These are phyloP conservation scores for Bryoglossum gracile DNA, from an alignment of 495 filamentous ascomycete species.

Conservation along the genomic window DNA sequence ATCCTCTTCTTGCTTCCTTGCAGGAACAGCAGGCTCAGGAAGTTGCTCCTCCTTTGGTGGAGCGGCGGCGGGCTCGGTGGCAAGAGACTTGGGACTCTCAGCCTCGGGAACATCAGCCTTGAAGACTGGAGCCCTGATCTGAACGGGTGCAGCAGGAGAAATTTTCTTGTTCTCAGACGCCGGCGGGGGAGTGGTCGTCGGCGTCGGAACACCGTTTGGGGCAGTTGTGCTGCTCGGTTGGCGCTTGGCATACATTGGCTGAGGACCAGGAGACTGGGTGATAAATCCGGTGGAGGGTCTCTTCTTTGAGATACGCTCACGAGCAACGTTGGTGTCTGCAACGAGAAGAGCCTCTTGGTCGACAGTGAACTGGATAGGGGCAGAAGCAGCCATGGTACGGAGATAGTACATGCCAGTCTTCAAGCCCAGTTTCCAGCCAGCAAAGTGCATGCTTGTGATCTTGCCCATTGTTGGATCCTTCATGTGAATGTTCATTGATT, in stretches of 20 bases:
- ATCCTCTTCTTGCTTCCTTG: constrained; percentile 58
- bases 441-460: constrained; percentile 98
- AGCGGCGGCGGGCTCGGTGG: constrained; percentile 54
- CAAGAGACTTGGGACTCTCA: constrained; percentile 66
- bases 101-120: constrained; percentile 64
- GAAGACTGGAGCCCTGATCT: constrained; percentile 48
- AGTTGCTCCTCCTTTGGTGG: constrained; percentile 51
- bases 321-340: constrained; percentile 73
- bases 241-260: constrained; percentile 38
- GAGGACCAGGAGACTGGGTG: constrained; percentile 34
- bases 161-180: constrained; percentile 32
- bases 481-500: constrained; percentile 98
- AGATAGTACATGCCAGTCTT: constrained; percentile 99
- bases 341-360: constrained; percentile 94
- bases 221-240: constrained; percentile 23
- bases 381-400: constrained; percentile 91
- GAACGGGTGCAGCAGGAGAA: constrained; percentile 18
- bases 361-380: constrained; percentile 98
- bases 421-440: constrained; percentile 96
- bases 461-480: constrained; percentile 99
- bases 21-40: constrained; percentile 41
- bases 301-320: constrained; percentile 56
- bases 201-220: constrained; percentile 54
- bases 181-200: constrained; percentile 52
- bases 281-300: constrained; percentile 52